Evolutionary conservation across 1,284 basidiomycete genomes (phyloP), one percentile per base, ranked within the genome.

Genomic region (Leccinum variabile): DNA sequence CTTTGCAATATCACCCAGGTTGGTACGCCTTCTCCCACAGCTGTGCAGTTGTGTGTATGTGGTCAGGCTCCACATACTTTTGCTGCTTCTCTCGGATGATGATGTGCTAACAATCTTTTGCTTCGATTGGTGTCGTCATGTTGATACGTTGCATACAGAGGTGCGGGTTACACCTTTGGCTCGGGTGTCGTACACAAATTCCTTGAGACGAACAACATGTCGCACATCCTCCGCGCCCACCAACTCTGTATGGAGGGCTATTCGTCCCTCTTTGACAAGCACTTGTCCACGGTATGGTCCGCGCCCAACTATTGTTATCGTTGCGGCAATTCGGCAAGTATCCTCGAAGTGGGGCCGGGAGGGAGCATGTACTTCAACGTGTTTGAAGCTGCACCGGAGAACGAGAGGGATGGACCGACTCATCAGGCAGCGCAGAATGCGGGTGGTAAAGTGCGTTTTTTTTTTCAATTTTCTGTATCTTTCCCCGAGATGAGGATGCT

Each of bases 211-310:
- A 99, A 99, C 79, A 86, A 89, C 67, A 98, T 99, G 95, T 90
- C 91, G 44, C 97, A 99, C 74, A 98, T 99, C 69, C 85, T 99
- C 14, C 91, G 97, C 32, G 97, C 97, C 16, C 97, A 99, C 77
- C 97, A 99, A 74, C 86, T 99, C 5, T 99, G 97, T 78, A 98
- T 99, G 97, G 97, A 99, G 78, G 97, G 97, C 2, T 99, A 94
- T 77, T 88, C 91, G 28, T 95, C 96, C 4, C 82, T 98, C 39
- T 99, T 98, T 77, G 94, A 97, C 76, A 92, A 95, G 69, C 90
- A 94, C 69, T 85, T 99, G 54, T 95, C 94, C 30, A 99, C 97
- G 0, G 97, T 99, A 3, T 99, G 97, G 97, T 94, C 91, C 41
- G 97, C 96, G 52, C 97, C 97, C 18, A 99, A 99, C 76, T 99